Percentiles rank a stretch among this genome's conserved stretches.
These are phyloP conservation scores for Marchantia polymorpha DNA, from an alignment of 225 moss, liverwort and hornwort genomes.

Conservation along the genomic window DNA sequence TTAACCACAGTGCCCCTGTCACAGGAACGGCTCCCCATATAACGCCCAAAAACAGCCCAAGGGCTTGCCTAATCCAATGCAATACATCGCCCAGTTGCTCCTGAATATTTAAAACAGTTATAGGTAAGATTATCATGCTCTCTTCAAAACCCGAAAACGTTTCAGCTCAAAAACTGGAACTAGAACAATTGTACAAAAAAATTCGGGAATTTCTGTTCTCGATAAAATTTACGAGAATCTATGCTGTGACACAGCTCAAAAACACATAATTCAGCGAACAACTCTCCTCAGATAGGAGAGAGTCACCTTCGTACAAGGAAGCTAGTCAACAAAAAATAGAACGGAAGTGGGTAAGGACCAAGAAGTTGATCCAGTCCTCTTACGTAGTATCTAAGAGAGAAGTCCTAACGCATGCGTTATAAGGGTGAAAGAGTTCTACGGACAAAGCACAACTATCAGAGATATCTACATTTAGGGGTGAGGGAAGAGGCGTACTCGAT, in stretches of 20 bases:
- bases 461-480: background rate
- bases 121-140: background rate
- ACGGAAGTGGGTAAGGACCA: too few relatives aligned
- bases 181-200: too few relatives aligned
- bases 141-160: background rate
- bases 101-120: conserved; percentile 23
- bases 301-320: too few relatives aligned
- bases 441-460: background rate
- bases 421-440: background rate
- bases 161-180: too few relatives aligned
- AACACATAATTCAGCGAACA: too few relatives aligned
- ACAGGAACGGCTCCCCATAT: conserved; percentile 75
- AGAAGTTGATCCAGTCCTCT: too few relatives aligned
- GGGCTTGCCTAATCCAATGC: conserved; percentile 85
- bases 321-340: too few relatives aligned
- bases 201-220: too few relatives aligned
- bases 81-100: conserved; percentile 88
- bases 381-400: too few relatives aligned
- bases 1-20: conserved; percentile 65
- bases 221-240: too few relatives aligned
- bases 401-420: background rate
- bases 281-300: too few relatives aligned
- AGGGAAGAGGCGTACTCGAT: conserved; percentile 30
- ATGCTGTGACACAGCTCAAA: too few relatives aligned
- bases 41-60: conserved; percentile 66